phyloP scores from a whole-genome alignment of 768 basidiomycete species.

The Mycena alexandri region DNA sequence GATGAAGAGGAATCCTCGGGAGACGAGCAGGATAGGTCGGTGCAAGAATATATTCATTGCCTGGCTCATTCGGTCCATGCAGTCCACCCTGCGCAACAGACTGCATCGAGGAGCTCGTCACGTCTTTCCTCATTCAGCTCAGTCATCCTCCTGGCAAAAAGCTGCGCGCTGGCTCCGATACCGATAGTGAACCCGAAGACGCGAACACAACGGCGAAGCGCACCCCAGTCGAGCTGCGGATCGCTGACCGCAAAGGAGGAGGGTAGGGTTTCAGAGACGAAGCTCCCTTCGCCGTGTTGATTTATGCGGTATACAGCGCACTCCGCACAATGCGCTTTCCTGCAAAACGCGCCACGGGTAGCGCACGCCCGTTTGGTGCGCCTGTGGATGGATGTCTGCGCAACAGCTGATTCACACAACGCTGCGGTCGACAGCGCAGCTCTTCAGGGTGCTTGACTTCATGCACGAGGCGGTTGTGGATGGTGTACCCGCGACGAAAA shows the following conservation, averaged over 20 bases:
- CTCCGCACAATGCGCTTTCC: constrained; percentile 49
- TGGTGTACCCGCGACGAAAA: constrained; percentile 72
- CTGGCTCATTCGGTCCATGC: not conserved
- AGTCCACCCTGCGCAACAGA: constrained; percentile 21
- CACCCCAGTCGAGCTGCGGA: constrained; percentile 24
- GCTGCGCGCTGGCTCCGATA: not conserved
- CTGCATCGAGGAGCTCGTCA: constrained; percentile 36
- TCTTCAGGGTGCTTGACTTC: constrained; percentile 74
- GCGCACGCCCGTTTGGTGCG: constrained; percentile 58
- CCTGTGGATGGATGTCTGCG: constrained; percentile 3
- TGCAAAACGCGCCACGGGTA: constrained; percentile 47
- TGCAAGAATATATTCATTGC: not conserved
- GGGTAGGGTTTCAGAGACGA: constrained; percentile 5
- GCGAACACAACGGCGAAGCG: not conserved
- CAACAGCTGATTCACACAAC: not conserved
- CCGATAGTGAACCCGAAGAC: constrained; percentile 7
- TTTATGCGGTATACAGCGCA: not conserved
- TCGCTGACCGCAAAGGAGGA: constrained; percentile 27
- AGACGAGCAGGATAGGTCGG: constrained; percentile 7
- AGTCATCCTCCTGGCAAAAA: constrained; percentile 6
- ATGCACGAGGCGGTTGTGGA: constrained; percentile 75
- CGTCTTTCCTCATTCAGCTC: constrained; percentile 35
- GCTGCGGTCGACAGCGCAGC: constrained; percentile 64
- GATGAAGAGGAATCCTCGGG: not conserved
- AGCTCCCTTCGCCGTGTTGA: not conserved